Conservation (phyloP, 1,284 basidiomycete species). For the Lentinus polychrous region DNA sequence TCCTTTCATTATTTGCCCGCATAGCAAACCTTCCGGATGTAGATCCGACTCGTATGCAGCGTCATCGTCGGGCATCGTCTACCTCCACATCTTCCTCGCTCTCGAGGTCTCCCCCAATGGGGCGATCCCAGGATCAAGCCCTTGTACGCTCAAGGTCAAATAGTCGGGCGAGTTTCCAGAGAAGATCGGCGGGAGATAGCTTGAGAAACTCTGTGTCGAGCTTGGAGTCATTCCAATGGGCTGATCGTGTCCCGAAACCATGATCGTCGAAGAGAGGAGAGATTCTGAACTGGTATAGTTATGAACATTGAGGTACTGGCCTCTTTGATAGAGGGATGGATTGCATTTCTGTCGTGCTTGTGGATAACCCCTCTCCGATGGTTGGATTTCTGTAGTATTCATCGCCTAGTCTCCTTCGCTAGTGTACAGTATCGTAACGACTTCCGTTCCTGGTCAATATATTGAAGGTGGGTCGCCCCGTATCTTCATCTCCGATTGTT, state of each 20-base stretch:
- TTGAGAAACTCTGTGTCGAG: constrained; percentile 11
- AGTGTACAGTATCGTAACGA: too few species aligned
- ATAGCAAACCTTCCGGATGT: constrained; percentile 62
- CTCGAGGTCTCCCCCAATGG: constrained; percentile 10
- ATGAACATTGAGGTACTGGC: too few species aligned
- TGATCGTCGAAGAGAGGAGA: constrained; percentile 25
- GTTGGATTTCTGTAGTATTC: too few species aligned
- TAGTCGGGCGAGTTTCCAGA: constrained; percentile 41
- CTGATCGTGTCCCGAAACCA: constrained; percentile 12
- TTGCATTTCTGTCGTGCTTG: too few species aligned
- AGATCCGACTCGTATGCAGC: constrained; percentile 67
- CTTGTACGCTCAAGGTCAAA: constrained; percentile 40
- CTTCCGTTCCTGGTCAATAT: too few species aligned
- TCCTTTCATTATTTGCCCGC: constrained; percentile 67
- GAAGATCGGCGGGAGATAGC: constrained; percentile 4
- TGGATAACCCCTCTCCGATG: too few species aligned
- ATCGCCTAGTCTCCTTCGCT: too few species aligned
- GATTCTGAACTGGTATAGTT: too few species aligned
- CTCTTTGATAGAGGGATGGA: too few species aligned
- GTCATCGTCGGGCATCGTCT: constrained; percentile 67
- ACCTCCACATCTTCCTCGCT: constrained; percentile 39
- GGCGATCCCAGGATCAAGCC: constrained; percentile 16
- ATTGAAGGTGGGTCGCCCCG: too few species aligned
- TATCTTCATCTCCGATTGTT: too few species aligned
- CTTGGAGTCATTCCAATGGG: constrained; percentile 14